Conservation (phyloP, 192 early-diverging fungal species). For the Allomyces javanicus region DNA sequence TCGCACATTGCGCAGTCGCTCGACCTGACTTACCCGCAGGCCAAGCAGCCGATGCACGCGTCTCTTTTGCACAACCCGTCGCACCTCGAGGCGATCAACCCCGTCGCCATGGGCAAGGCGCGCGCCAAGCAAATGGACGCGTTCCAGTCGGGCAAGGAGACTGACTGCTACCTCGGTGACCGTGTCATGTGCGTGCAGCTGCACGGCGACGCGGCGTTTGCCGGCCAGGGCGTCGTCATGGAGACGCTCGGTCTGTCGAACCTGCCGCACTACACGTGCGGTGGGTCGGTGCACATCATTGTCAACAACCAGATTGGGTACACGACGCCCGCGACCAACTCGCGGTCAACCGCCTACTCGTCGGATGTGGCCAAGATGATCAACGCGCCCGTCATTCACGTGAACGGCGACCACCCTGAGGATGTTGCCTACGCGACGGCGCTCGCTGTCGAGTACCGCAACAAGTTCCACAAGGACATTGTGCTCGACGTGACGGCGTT, state of each 20-base stretch:
- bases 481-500: slow-evolving; percentile 89
- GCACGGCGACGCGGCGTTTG: slow-evolving; percentile 82
- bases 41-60: slow-evolving; percentile 43
- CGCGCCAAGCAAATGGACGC: slow-evolving; percentile 81
- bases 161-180: slow-evolving; percentile 73
- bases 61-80: slow-evolving; percentile 93
- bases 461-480: slow-evolving; percentile 84
- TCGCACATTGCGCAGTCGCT: slow-evolving; percentile 73
- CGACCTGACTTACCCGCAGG: slow-evolving; percentile 47
- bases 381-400: slow-evolving; percentile 85
- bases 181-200: slow-evolving; percentile 83
- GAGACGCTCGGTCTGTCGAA: slow-evolving; percentile 91
- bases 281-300: slow-evolving; percentile 90
- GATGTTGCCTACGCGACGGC: slow-evolving; percentile 72
- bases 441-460: slow-evolving; percentile 75
- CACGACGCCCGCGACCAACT: slow-evolving; percentile 89
- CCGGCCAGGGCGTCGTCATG: slow-evolving; percentile 82
- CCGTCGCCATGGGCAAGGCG: slow-evolving; percentile 87
- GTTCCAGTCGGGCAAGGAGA: slow-evolving; percentile 36
- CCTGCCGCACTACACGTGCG: slow-evolving; percentile 81
- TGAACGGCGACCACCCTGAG: slow-evolving; percentile 87
- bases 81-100: slow-evolving; percentile 91
- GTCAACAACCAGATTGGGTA: slow-evolving; percentile 97
- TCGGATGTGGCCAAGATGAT: slow-evolving; percentile 95
- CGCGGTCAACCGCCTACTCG: slow-evolving; percentile 73